Evolutionary conservation across 306 rosid species (phyloP).

Genomic region (Mimosa bimucronata): DNA sequence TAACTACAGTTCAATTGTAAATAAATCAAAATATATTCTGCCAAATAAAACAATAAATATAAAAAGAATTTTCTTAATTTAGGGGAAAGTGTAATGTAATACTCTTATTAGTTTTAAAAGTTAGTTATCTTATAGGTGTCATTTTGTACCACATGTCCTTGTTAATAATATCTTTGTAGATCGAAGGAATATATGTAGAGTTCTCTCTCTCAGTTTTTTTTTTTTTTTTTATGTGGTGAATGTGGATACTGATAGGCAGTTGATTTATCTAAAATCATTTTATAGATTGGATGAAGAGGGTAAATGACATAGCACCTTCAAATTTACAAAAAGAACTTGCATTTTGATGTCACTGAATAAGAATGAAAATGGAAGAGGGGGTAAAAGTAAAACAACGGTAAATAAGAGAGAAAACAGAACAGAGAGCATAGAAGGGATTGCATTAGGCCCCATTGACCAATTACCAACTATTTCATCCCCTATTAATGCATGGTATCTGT

Average conservation of each 20-base stretch:
- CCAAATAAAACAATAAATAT: not conserved
- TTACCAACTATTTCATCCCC: not conserved
- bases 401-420: not conserved
- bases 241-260: not conserved
- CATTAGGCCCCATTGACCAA: slow-evolving; percentile 38
- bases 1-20: not conserved
- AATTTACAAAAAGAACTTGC: not conserved
- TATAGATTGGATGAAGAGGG: not conserved
- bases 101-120: not conserved
- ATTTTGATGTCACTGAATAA: not conserved
- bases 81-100: not conserved
- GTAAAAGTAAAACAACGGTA: not conserved
- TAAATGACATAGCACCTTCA: not conserved
- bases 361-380: not conserved
- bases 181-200: not conserved
- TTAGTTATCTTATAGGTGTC: not conserved
- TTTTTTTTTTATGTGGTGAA: not conserved
- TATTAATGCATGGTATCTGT: not conserved
- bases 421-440: slow-evolving; percentile 39
- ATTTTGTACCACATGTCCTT: not conserved
- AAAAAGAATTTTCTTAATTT: not conserved
- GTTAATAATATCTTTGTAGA: not conserved
- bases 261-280: not conserved
- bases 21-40: not conserved
- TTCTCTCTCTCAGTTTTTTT: too few relatives aligned